Conservation (phyloP, 2,329 filamentous ascomycete genomes). For the Epichloe uncinata region DNA sequence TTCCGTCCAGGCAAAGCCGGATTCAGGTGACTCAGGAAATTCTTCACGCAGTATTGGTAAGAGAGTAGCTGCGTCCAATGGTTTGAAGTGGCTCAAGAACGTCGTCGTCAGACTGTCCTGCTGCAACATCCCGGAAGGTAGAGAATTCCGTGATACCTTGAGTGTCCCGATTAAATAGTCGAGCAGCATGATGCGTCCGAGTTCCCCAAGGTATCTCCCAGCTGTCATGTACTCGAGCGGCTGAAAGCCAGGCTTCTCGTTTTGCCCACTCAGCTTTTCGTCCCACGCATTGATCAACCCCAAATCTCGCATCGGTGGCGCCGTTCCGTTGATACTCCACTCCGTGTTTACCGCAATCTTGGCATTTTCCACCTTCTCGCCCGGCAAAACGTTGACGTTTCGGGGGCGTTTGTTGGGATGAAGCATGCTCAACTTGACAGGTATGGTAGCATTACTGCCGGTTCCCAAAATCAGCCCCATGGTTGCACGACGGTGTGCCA, state of each 20-base stretch:
- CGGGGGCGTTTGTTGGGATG: slow-evolving; percentile 47
- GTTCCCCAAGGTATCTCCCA: slow-evolving; percentile 64
- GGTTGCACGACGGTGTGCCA: slow-evolving; percentile 48
- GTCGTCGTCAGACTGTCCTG: slow-evolving; percentile 56
- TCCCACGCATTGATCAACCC: slow-evolving; percentile 62
- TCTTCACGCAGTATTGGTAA: slow-evolving; percentile 34
- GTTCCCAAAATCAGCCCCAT: slow-evolving; percentile 78
- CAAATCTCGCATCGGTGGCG: slow-evolving; percentile 49
- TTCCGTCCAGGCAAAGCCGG: slow-evolving; percentile 48
- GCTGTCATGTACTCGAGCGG: slow-evolving; percentile 78
- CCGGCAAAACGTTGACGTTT: slow-evolving; percentile 34
- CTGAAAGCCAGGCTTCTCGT: slow-evolving; percentile 62
- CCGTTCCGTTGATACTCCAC: slow-evolving; percentile 68
- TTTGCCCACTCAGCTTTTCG: slow-evolving; percentile 47
- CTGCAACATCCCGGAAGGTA: slow-evolving; percentile 43
- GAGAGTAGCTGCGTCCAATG: slow-evolving; percentile 30
- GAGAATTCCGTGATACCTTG: slow-evolving; percentile 23
- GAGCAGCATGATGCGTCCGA: slow-evolving; percentile 56
- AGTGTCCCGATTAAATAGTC: slow-evolving; percentile 44
- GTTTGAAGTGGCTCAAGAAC: slow-evolving; percentile 58
- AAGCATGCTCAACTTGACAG: slow-evolving; percentile 49
- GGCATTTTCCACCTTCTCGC: slow-evolving; percentile 33
- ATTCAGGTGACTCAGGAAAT: slow-evolving; percentile 35
- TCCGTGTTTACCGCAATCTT: slow-evolving; percentile 72
- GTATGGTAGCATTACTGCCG: slow-evolving; percentile 69